Conservation (phyloP, 2,329 filamentous ascomycete species). For the Raffaelea deltoideospora region DNA sequence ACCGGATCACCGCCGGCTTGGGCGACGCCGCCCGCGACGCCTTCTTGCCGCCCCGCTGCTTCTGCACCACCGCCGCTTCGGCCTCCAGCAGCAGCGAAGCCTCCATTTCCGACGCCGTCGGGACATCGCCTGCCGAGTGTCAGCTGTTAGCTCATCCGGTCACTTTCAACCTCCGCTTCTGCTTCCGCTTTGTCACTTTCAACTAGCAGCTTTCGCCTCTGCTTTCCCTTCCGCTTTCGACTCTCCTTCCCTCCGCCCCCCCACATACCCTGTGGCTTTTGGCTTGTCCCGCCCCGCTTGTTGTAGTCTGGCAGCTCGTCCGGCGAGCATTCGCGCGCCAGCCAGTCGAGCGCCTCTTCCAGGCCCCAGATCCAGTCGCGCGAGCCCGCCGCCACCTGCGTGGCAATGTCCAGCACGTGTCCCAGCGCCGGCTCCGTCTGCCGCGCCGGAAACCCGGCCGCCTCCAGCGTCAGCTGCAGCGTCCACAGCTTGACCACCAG, state of each 20-base stretch:
- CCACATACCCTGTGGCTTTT: too few relatives aligned
- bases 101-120: too few relatives aligned
- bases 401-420: constrained; percentile 51
- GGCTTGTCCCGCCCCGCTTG: constrained; percentile 21
- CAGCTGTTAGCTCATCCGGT: background rate
- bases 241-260: too few relatives aligned
- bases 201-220: too few relatives aligned
- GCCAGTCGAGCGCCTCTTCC: constrained; percentile 78
- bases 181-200: constrained; percentile 18
- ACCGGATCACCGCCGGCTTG: constrained; percentile 33
- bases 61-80: too few relatives aligned
- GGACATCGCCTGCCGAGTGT: too few relatives aligned
- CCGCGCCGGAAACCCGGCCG: constrained; percentile 50
- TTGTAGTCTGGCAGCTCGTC: constrained; percentile 63
- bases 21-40: constrained; percentile 14
- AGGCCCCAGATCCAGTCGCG: constrained; percentile 70
- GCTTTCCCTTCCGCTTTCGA: too few relatives aligned
- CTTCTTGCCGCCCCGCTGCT: constrained; percentile 18
- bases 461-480: constrained; percentile 55
- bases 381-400: constrained; percentile 37
- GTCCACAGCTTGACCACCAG: constrained; percentile 71
- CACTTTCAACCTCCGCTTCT: constrained; percentile 13
- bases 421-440: constrained; percentile 50
- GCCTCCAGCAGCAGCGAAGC: constrained; percentile 27
- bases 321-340: constrained; percentile 59